Evolutionary conservation across 2,329 filamentous ascomycete genomes (phyloP).

Genomic region (Trichoderma sp.): DNA sequence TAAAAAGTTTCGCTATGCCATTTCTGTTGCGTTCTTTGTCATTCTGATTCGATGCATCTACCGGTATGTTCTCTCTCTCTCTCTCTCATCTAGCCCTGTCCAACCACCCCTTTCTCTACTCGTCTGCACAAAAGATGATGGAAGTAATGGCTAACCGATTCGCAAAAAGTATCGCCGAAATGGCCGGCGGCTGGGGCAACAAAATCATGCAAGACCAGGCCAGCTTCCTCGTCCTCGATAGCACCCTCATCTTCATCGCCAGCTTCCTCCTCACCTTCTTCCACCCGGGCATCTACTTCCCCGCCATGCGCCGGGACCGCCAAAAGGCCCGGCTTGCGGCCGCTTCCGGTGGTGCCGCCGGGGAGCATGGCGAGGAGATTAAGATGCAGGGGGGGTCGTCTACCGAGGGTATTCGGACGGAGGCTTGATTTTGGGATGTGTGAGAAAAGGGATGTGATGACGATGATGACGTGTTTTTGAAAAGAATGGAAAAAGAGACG

Average conservation of each 20-base stretch:
- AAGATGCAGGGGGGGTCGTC: constrained; percentile 37
- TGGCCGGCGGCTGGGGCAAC: constrained; percentile 66
- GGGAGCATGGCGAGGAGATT: constrained; percentile 29
- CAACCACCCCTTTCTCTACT: not conserved
- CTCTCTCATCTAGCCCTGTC: not conserved
- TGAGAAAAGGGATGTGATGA: not conserved
- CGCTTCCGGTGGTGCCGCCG: not conserved
- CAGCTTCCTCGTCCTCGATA: constrained; percentile 61
- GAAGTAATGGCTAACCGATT: not conserved
- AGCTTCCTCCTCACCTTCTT: constrained; percentile 54
- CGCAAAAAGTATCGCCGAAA: constrained; percentile 57
- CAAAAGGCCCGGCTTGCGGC: constrained; percentile 18
- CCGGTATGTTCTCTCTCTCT: constrained; percentile 44
- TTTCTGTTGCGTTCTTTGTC: constrained; percentile 48
- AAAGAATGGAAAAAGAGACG: not conserved
- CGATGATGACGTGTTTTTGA: not conserved
- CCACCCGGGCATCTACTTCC: constrained; percentile 59
- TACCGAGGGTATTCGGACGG: constrained; percentile 33
- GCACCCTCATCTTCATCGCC: constrained; percentile 54
- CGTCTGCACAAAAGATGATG: not conserved
- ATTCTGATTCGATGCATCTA: constrained; percentile 59
- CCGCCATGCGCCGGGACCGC: constrained; percentile 50
- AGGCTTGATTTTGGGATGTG: not conserved
- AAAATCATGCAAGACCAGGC: constrained; percentile 64
- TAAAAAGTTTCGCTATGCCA: constrained; percentile 48